phyloP scores from a whole-genome alignment of 2,329 filamentous ascomycete species.

The Didymella lethalis region DNA sequence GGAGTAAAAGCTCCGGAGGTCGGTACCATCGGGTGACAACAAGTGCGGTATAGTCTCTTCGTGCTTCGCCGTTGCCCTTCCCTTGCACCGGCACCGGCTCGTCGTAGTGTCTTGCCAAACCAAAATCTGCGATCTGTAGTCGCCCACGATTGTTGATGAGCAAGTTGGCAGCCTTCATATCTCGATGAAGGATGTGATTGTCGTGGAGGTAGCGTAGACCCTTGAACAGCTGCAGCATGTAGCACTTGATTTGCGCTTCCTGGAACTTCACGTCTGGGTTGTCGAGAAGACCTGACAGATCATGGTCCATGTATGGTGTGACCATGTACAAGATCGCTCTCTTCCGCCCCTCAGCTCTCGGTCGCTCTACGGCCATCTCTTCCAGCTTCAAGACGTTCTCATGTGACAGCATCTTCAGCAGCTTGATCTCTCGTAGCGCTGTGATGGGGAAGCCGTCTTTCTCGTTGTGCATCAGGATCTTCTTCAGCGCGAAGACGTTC shows the following conservation, averaged over 20 bases:
- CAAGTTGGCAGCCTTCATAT: conserved; percentile 98
- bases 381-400: conserved; percentile 85
- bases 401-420: conserved; percentile 94
- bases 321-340: conserved; percentile 97
- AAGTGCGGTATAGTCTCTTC: conserved; percentile 91
- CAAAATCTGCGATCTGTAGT: conserved; percentile 96
- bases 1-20: conserved; percentile 88
- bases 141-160: conserved; percentile 94
- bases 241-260: conserved; percentile 95
- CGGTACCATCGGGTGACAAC: conserved; percentile 98
- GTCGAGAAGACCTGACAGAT: conserved; percentile 94
- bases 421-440: conserved; percentile 94
- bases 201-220: conserved; percentile 91
- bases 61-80: conserved; percentile 81
- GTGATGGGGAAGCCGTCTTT: conserved; percentile 99
- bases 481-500: conserved; percentile 86
- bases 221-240: conserved; percentile 90
- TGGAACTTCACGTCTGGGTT: conserved; percentile 90
- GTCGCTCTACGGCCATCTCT: conserved; percentile 93
- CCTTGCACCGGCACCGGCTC: conserved; percentile 80
- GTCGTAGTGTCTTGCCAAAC: conserved; percentile 91
- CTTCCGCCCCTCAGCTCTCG: conserved; percentile 63
- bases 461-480: conserved; percentile 99
- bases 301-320: conserved; percentile 98
- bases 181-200: conserved; percentile 83